Conservation (phyloP, 2,329 filamentous ascomycete species). For the Ceratocystis variospora region DNA sequence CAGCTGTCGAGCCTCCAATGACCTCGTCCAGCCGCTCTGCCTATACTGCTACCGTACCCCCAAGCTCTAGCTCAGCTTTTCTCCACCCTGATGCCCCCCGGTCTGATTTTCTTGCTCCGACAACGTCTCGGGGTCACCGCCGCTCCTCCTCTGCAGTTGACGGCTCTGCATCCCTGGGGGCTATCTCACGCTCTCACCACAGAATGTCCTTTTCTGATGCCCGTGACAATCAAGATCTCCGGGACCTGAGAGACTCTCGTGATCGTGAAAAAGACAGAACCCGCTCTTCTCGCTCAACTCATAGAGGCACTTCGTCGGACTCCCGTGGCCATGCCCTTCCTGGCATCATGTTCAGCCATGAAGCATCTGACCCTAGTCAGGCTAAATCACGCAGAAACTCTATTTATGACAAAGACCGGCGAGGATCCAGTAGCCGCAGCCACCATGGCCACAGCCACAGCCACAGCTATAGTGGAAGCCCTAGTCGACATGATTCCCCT, state of each 20-base stretch:
- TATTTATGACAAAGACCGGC: conserved; percentile 1
- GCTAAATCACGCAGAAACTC: conserved; percentile 22
- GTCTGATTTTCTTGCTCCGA: conserved; percentile 21
- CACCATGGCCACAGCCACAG: conserved; percentile 26
- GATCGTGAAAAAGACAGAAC: conserved; percentile 15
- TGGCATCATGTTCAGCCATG: conserved; percentile 39
- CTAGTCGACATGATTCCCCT: conserved; percentile 10
- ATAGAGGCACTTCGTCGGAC: conserved; percentile 30
- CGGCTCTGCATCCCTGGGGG: conserved; percentile 13
- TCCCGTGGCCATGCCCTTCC: conserved; percentile 30
- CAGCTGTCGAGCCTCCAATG: conserved; percentile 9
- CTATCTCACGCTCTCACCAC: conserved; percentile 21
- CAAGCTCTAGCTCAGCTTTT: background rate
- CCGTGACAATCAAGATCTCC: background rate
- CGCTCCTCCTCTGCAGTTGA: conserved; percentile 15
- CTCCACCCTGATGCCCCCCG: conserved; percentile 13
- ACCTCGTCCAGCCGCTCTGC: conserved; percentile 3
- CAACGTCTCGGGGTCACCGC: conserved; percentile 22
- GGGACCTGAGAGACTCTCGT: conserved; percentile 1
- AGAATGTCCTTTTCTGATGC: conserved; percentile 18
- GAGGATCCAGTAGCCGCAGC: conserved; percentile 15
- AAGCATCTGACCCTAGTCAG: conserved; percentile 33
- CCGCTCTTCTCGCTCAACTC: conserved; percentile 27
- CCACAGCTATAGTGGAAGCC: conserved; percentile 19
- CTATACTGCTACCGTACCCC: conserved; percentile 10